Evolutionary conservation across 371 early-diverging fungal genomes (phyloP), one percentile per base, ranked within the genome.

Genomic region (Coemansia sp.): DNA sequence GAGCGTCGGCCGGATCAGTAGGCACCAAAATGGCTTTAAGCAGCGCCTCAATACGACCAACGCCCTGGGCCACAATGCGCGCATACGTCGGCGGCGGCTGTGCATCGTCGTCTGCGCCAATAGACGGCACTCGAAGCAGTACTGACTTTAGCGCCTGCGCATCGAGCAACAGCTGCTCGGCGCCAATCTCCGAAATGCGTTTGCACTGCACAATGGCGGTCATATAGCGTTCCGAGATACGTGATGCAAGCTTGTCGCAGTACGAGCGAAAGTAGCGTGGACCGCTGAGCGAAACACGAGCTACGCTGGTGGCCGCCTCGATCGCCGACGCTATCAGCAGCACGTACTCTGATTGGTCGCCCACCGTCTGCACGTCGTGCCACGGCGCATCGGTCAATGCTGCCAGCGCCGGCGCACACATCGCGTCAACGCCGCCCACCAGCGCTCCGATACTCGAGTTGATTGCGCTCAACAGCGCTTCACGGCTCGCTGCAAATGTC

Each of bases 321-420:
- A 82, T 17, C 3, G 67, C 67, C 1, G 66, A 48, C 6, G 61
- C 44, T 0, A 70, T 29, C 21, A 63, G 75, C 1, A 85, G 84
- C 21, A 97, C 88, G 79, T 95, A 95, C 57, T 87, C 90, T 0
- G 94, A 93, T 71, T 96, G 96, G 75, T 98, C 98, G 7, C 96
- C 98, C 7, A 96, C 97, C 2, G 88, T 80, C 59, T 90, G 88
- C 68, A 95, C 70, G 0, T 85, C 84, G 4, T 85, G 87, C 97
- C 98, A 98, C 3, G 87, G 84, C 13, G 89, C 77, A 64, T 84
- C 83, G 13, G 86, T 66, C 92, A 96, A 92, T 55, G 84, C 70
- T 1, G 83, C 74, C 21, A 95, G 72, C 1, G 88, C 85, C 3
- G 88, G 71, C 6, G 92, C 95, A 52, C 87, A 84, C 39, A 81